These are phyloP conservation scores for Venturia nashicola DNA, from an alignment of 2,329 filamentous ascomycete species.

Conservation along the genomic window DNA sequence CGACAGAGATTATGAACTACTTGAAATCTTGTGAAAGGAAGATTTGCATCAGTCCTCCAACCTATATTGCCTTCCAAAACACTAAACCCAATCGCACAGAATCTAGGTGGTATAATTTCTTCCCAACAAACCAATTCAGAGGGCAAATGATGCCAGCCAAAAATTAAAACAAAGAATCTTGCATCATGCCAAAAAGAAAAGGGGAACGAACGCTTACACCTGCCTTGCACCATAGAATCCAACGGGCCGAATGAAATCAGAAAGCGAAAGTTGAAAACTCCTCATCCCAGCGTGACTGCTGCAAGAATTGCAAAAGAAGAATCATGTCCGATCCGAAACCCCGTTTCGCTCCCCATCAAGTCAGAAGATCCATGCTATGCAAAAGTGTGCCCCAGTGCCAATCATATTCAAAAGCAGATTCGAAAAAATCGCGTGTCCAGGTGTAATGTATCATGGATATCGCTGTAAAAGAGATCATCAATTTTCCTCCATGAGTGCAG, in stretches of 20 bases:
- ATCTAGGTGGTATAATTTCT: not conserved
- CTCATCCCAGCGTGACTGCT: not conserved
- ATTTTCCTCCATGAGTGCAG: conserved; percentile 43
- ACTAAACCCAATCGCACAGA: not conserved
- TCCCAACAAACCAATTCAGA: not conserved
- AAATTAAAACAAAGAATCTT: not conserved
- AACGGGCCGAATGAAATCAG: not conserved
- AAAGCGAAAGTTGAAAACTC: not conserved
- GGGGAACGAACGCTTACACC: not conserved
- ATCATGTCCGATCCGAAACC: not conserved
- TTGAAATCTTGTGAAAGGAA: not conserved
- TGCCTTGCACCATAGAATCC: not conserved
- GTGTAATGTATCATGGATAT: not conserved
- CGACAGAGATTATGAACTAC: not conserved
- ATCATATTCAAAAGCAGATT: not conserved
- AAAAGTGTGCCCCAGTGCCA: not conserved
- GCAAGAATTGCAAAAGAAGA: not conserved
- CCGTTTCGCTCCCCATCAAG: not conserved
- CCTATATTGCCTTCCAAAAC: not conserved
- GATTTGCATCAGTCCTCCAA: not conserved
- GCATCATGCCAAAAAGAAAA: not conserved
- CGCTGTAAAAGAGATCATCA: conserved; percentile 1
- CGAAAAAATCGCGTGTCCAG: not conserved
- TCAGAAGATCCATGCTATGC: not conserved
- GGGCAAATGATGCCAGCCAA: not conserved